Conservation (phyloP, 2,329 filamentous ascomycete genomes). For the Acarospora socialis region DNA sequence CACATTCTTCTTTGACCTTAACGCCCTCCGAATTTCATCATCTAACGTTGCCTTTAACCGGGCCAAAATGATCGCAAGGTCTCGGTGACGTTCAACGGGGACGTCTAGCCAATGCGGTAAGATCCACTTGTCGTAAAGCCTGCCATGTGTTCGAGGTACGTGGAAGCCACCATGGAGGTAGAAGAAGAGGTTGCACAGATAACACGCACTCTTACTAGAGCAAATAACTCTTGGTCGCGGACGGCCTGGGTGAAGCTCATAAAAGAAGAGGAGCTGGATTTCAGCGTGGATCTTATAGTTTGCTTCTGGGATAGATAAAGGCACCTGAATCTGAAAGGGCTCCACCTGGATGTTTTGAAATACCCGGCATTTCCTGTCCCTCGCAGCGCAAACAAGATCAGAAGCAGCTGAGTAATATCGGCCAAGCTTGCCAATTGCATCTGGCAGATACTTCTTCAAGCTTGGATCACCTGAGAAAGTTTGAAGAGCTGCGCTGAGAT, state of each 20-base stretch:
- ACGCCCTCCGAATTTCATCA: no score
- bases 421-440: conserved; percentile 20
- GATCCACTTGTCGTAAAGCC: no score
- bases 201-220: conserved; percentile 38
- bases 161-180: conserved; percentile 23
- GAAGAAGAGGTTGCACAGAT: conserved; percentile 37
- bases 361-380: conserved; percentile 13
- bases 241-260: conserved; percentile 20
- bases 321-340: conserved; percentile 11
- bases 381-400: conserved; percentile 16
- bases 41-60: no score
- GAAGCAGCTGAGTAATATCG: conserved; percentile 18
- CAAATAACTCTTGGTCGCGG: conserved; percentile 30
- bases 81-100: no score
- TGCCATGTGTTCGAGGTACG: no score
- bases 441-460: conserved; percentile 14
- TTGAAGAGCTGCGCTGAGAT: conserved; percentile 7
- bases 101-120: no score
- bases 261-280: conserved; percentile 35
- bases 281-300: conserved; percentile 34
- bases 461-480: conserved; percentile 6
- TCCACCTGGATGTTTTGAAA: conserved; percentile 17
- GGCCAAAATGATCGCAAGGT: no score
- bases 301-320: conserved; percentile 2
- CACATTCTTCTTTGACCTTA: no score